Percentiles rank a stretch among this genome's conserved stretches.
These are phyloP conservation scores for Salisapilia sapeloensis DNA, from an alignment of 352 stramenopile genomes.

Conservation along the genomic window DNA sequence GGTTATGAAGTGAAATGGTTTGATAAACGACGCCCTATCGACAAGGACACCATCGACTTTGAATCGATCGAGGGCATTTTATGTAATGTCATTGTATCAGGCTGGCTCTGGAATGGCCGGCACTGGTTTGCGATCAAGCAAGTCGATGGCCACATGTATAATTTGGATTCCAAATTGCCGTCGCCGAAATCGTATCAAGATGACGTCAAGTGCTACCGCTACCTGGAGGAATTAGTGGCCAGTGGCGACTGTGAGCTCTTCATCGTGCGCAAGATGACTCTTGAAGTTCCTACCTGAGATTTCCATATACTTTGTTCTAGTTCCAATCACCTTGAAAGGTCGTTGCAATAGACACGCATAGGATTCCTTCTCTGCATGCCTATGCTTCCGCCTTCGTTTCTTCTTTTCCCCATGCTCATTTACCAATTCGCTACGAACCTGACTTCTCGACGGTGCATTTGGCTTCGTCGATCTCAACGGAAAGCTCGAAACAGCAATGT, in stretches of 20 bases:
- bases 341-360: too few relatives aligned
- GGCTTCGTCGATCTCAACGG: too few relatives aligned
- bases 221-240: slow-evolving; percentile 45
- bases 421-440: too few relatives aligned
- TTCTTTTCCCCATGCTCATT: too few relatives aligned
- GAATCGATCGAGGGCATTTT: slow-evolving; percentile 29
- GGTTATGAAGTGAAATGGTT: slow-evolving; percentile 57
- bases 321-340: too few relatives aligned
- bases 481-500: too few relatives aligned
- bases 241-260: slow-evolving; percentile 66
- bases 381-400: too few relatives aligned
- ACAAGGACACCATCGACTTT: slow-evolving; percentile 20
- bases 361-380: too few relatives aligned
- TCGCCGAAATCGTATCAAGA: slow-evolving; percentile 28
- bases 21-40: slow-evolving; percentile 35
- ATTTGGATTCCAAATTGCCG: slow-evolving; percentile 59
- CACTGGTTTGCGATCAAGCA: slow-evolving; percentile 68
- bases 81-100: slow-evolving; percentile 41
- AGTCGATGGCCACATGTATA: slow-evolving; percentile 43
- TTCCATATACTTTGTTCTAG: too few relatives aligned
- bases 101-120: slow-evolving; percentile 32
- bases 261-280: slow-evolving; percentile 13
- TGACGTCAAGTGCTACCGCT: slow-evolving; percentile 24
- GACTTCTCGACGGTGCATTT: too few relatives aligned
- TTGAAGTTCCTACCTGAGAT: too few relatives aligned